Evolutionary conservation across 805 yeast genomes (phyloP).

Genomic region (Cyberlindnera mississippiensis): DNA sequence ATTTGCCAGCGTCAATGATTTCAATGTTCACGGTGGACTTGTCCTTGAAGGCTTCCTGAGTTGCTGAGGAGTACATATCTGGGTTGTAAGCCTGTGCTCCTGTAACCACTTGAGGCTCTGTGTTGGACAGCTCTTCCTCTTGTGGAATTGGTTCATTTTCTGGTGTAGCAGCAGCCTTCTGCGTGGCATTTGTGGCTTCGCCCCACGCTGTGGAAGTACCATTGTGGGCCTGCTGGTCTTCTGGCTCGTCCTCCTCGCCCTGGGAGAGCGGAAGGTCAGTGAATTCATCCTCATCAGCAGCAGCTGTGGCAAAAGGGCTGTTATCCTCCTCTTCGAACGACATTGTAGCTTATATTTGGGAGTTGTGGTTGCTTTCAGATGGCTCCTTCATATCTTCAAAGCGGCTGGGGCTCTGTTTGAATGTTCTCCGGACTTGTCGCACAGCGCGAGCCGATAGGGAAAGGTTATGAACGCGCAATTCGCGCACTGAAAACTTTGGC

Average conservation of each 20-base stretch:
- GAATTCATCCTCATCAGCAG: slow-evolving; percentile 23
- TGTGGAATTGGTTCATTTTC: background rate
- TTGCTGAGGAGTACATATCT: slow-evolving; percentile 22
- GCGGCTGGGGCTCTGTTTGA: too few relatives aligned
- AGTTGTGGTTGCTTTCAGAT: too few relatives aligned
- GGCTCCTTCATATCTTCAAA: too few relatives aligned
- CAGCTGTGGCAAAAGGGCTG: slow-evolving; percentile 23
- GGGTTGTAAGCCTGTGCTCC: slow-evolving; percentile 28
- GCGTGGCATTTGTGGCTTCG: background rate
- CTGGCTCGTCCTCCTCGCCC: slow-evolving; percentile 17
- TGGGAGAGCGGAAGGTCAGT: slow-evolving; percentile 25
- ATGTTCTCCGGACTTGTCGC: background rate
- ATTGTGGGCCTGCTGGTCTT: slow-evolving; percentile 1
- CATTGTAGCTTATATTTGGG: too few relatives aligned
- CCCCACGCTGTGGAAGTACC: background rate
- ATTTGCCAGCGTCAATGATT: slow-evolving; percentile 81
- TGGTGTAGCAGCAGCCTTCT: background rate
- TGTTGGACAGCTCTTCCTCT: background rate
- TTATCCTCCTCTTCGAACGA: slow-evolving; percentile 25
- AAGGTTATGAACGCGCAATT: background rate
- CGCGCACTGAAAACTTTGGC: background rate
- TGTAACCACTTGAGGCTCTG: background rate
- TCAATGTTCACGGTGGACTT: slow-evolving; percentile 29
- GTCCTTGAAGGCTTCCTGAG: slow-evolving; percentile 20
- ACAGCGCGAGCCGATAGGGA: background rate